A percentile compares a stretch with the other conserved stretches of the same genome.
Conservation (phyloP, 139 green algal species). For the Picochlorum sp. region DNA sequence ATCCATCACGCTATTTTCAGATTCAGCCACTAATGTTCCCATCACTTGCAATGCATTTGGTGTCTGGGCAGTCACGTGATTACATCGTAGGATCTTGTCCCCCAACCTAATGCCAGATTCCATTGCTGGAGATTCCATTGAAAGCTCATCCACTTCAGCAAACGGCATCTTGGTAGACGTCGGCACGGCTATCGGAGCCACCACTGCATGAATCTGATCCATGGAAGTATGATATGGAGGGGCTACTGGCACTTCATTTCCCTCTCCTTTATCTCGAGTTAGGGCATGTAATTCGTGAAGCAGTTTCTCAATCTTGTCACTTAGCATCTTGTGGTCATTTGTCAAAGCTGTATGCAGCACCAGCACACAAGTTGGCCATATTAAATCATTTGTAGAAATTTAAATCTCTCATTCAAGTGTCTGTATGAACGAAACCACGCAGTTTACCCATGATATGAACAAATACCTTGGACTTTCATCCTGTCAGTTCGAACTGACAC, state of each 20-base stretch:
- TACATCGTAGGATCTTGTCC: conserved; percentile 54
- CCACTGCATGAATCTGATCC: not conserved
- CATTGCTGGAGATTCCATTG: conserved; percentile 40
- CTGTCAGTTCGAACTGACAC: conserved; percentile 46
- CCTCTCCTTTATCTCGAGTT: conserved; percentile 7
- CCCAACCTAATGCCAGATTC: conserved; percentile 47
- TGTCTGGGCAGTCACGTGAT: conserved; percentile 9
- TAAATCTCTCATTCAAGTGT: too few species aligned
- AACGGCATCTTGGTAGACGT: conserved; percentile 30
- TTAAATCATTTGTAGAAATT: too few species aligned
- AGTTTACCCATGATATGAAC: not conserved
- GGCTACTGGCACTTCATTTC: not conserved
- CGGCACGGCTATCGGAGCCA: not conserved
- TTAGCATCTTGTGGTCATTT: conserved; percentile 70
- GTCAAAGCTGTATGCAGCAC: conserved; percentile 39
- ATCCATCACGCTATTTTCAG: conserved; percentile 30
- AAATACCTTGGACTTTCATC: conserved; percentile 37
- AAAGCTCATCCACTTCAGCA: conserved; percentile 69
- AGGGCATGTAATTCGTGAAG: conserved; percentile 47
- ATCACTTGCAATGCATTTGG: conserved; percentile 17
- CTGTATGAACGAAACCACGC: too few species aligned
- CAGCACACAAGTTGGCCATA: too few species aligned
- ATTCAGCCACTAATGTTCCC: conserved; percentile 18
- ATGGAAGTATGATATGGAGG: not conserved
- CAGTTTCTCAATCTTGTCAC: conserved; percentile 38